Percentiles rank a stretch among this genome's conserved stretches.
Evolutionary conservation across 2,329 filamentous ascomycete genomes (phyloP).

Genomic region (Xenosphaeropsis pyriputrescens): DNA sequence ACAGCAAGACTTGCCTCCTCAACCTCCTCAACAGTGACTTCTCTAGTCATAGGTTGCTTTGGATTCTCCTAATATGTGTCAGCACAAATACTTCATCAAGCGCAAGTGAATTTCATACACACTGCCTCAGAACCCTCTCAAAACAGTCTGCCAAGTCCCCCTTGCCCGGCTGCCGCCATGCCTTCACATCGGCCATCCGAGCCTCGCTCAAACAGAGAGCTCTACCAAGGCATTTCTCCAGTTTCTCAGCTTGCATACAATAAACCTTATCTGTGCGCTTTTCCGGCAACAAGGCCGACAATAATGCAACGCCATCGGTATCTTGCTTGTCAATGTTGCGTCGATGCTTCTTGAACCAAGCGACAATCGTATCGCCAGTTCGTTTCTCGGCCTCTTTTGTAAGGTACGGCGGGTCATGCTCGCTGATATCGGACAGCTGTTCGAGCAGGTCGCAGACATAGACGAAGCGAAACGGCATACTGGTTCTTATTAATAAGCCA

Average conservation of each 20-base stretch:
- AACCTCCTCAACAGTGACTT: slow-evolving; percentile 57
- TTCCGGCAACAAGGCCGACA: slow-evolving; percentile 66
- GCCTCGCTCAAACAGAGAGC: slow-evolving; percentile 49
- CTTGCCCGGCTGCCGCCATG: slow-evolving; percentile 41
- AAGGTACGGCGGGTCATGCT: slow-evolving; percentile 23
- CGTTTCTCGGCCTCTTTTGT: slow-evolving; percentile 26
- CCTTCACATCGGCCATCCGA: slow-evolving; percentile 43
- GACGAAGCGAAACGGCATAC: slow-evolving; percentile 56
- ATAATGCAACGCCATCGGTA: slow-evolving; percentile 45
- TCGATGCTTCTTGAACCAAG: slow-evolving; percentile 59
- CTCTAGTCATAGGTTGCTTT: slow-evolving; percentile 2
- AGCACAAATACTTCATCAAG: not conserved
- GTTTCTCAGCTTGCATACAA: slow-evolving; percentile 41
- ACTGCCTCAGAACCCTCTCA: slow-evolving; percentile 44
- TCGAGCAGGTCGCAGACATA: slow-evolving; percentile 63
- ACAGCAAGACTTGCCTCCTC: slow-evolving; percentile 50
- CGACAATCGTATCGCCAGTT: slow-evolving; percentile 38
- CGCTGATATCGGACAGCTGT: slow-evolving; percentile 36
- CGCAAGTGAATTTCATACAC: slow-evolving; percentile 26
- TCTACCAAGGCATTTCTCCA: slow-evolving; percentile 54
- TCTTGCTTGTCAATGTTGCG: slow-evolving; percentile 37
- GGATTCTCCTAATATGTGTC: slow-evolving; percentile 1
- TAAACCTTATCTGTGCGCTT: slow-evolving; percentile 68
- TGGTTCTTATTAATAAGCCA: not conserved
- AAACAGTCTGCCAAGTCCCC: slow-evolving; percentile 60